A percentile compares a stretch with the other conserved stretches of the same genome.
Conservation (phyloP, 371 early-diverging fungal genomes). For the Encephalitozoon romaleae region DNA sequence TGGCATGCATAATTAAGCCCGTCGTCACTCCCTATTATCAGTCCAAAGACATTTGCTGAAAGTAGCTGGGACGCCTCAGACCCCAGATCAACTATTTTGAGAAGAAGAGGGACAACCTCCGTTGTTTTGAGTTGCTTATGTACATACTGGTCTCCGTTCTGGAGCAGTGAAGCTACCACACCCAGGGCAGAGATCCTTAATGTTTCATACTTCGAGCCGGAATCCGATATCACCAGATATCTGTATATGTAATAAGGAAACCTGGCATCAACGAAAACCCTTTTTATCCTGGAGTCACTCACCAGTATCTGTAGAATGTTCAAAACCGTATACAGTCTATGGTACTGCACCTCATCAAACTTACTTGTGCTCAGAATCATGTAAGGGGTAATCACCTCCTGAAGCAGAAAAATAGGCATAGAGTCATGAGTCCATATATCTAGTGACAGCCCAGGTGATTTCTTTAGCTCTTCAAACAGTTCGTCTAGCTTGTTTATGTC, state of each 20-base stretch:
- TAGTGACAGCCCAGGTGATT: neutral
- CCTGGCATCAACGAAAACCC: conserved; percentile 76
- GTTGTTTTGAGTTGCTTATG: conserved; percentile 83
- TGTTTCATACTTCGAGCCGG: conserved; percentile 81
- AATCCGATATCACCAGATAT: conserved; percentile 86
- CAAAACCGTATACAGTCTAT: conserved; percentile 5
- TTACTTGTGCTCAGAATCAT: conserved; percentile 11
- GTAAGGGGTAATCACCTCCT: conserved; percentile 47
- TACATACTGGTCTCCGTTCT: conserved; percentile 82
- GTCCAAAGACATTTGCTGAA: conserved; percentile 88
- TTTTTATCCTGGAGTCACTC: conserved; percentile 67
- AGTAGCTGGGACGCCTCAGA: conserved; percentile 86
- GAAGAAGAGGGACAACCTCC: conserved; percentile 89
- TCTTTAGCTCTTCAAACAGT: neutral
- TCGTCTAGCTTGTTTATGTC: neutral
- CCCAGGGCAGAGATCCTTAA: conserved; percentile 78
- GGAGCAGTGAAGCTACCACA: conserved; percentile 82
- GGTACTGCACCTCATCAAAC: neutral
- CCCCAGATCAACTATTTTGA: conserved; percentile 91
- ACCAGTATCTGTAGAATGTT: conserved; percentile 30
- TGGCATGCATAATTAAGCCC: conserved; percentile 90
- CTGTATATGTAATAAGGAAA: conserved; percentile 89
- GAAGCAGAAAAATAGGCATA: conserved; percentile 44
- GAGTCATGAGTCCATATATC: conserved; percentile 25
- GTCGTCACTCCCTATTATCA: conserved; percentile 79